A percentile compares a stretch with the other conserved stretches of the same genome.
These are phyloP conservation scores for Cadophora malorum DNA, from an alignment of 2,329 filamentous ascomycete genomes.

Conservation along the genomic window DNA sequence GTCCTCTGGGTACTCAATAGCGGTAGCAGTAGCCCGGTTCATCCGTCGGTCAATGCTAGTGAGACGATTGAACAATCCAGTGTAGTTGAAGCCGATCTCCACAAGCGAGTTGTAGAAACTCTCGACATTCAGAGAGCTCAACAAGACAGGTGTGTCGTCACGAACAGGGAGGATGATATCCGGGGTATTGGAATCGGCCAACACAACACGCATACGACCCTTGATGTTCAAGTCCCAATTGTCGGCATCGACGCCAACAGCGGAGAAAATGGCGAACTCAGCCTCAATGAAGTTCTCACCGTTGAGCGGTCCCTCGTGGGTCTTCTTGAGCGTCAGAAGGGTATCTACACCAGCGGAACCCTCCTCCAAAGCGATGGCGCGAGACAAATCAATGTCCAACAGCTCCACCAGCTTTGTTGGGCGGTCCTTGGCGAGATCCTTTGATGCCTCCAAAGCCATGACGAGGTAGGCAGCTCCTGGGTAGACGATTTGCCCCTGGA, in stretches of 20 bases:
- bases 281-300: constrained; percentile 25
- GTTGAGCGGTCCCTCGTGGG: constrained; percentile 23
- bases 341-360: constrained; percentile 32
- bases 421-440: constrained; percentile 22
- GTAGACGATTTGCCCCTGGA: constrained; percentile 48
- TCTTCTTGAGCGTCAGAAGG: constrained; percentile 30
- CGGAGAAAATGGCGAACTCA: constrained; percentile 23
- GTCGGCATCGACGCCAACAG: constrained; percentile 22
- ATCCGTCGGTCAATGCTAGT: constrained; percentile 25
- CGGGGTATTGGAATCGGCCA: constrained; percentile 23
- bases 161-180: constrained; percentile 25
- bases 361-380: constrained; percentile 34
- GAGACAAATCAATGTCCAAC: constrained; percentile 30
- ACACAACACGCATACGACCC: constrained; percentile 24
- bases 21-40: constrained; percentile 47
- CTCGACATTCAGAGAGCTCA: constrained; percentile 24
- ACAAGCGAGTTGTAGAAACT: constrained; percentile 25
- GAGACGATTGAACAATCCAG: constrained; percentile 24
- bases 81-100: constrained; percentile 27
- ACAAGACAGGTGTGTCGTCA: constrained; percentile 19
- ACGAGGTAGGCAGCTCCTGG: constrained; percentile 57
- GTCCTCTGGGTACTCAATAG: constrained; percentile 27
- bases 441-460: constrained; percentile 55
- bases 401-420: constrained; percentile 41
- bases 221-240: constrained; percentile 28